Evolutionary conservation across 1,284 basidiomycete species (phyloP).

Genomic region (Apiotrichum porosum): DNA sequence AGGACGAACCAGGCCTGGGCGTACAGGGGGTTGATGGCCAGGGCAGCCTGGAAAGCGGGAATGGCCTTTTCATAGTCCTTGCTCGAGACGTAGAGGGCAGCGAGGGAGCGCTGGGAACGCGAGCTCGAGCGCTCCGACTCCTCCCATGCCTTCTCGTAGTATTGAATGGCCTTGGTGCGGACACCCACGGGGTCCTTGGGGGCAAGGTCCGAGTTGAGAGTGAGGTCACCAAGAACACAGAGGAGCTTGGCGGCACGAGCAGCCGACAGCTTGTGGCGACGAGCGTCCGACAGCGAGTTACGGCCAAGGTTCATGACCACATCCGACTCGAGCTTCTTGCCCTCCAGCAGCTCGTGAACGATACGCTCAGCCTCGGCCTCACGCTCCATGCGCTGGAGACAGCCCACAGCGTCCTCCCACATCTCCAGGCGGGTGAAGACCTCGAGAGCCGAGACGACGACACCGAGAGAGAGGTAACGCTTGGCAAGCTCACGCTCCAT

Average conservation of each 20-base stretch:
- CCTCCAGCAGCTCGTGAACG: conserved; percentile 76
- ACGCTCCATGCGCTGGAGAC: conserved; percentile 73
- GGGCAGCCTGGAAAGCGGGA: conserved; percentile 65
- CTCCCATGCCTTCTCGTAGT: conserved; percentile 81
- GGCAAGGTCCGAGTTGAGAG: conserved; percentile 53
- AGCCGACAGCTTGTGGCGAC: conserved; percentile 57
- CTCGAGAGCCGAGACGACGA: conserved; percentile 77
- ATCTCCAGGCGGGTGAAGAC: conserved; percentile 90
- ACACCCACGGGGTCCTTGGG: conserved; percentile 25
- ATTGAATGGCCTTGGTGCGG: conserved; percentile 55
- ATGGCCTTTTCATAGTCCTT: conserved; percentile 63
- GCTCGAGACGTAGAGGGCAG: conserved; percentile 71
- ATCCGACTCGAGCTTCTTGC: conserved; percentile 73
- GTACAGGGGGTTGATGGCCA: conserved; percentile 82
- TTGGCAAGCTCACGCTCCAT: conserved; percentile 81
- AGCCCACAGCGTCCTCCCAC: conserved; percentile 92
- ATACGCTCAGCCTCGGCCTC: conserved; percentile 69
- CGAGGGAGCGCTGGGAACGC: conserved; percentile 85
- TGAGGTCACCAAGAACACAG: conserved; percentile 92
- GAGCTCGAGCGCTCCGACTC: conserved; percentile 74
- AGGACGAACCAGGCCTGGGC: conserved; percentile 92
- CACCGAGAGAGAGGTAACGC: conserved; percentile 75
- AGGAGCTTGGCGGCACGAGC: conserved; percentile 85
- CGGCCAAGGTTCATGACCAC: conserved; percentile 63
- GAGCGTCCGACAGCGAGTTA: conserved; percentile 49